Evolutionary conservation across 345 rosid genomes (phyloP), one percentile per base, ranked within the genome.

Genomic region (Sisymbrium altissimum): DNA sequence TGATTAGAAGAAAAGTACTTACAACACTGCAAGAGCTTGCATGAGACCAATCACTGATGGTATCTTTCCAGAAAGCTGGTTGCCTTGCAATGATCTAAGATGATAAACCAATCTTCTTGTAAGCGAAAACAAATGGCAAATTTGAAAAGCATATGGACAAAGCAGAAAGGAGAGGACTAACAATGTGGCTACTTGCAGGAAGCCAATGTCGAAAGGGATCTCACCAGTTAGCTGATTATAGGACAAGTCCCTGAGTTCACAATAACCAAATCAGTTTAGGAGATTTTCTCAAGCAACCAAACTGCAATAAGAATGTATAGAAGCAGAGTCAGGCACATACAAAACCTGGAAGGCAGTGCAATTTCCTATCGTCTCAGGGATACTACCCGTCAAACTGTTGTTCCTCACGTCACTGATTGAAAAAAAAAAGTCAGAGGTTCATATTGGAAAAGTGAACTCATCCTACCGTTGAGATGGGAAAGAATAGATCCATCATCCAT

Each of bases 21-120:
- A 95, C 99, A 95, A 64, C 17, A 95, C 99, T 69, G 99, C 97
- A 74, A 95, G 99, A 21, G 99, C 99, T 80, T 95, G 99, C 99
- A 95, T 95, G 19, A 95, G 86, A 75, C 99, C 99, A 52, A 95
- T 86, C 59, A 95, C 99, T 10, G 91, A 84, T n/a, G 99, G 99
- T 49, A 95, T 92, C 80, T 82, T 77, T 56, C 99, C 99, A 8
- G 84, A 83, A 6, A 95, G 84, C 71, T 25, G 87, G 82, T 95
- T 95, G 48, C 91, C 89, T 90, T 95, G 99, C 86, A 95, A 86
- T 56, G 99, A 95, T 81, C 99, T 95, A 70, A n/a, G 62, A 58
- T 32, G 36, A 59, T 3, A 49, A 18, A 19, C 44, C 0, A 41
- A 64, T 38, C 2, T 25, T 35, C 64, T 62, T 54, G 13, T 33